Base-by-base conservation (phyloP, 495 filamentous ascomycete species). In the Tuber calosporum region DNA sequence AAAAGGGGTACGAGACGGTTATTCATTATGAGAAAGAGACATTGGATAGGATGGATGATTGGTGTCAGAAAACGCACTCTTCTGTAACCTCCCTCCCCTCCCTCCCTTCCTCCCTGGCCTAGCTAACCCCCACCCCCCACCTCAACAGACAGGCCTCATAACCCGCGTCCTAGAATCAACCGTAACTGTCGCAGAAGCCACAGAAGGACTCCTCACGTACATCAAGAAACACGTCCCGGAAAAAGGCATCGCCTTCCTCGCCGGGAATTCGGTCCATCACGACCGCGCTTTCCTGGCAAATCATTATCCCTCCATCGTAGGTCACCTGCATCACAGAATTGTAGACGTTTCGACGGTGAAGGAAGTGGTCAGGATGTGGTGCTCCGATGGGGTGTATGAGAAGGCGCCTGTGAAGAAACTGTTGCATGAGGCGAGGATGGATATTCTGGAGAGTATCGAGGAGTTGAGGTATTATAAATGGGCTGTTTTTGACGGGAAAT, bases 401-500 rank as follows among this genome's bases (percentile, higher is more conserved):
- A 82, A 83, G 58, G 88, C 87, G 22, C 95, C 95, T 4, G 80
- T 77, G 69, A 99, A 99, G 84, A 86, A 87, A 75, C 86, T 85
- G 67, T 83, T 92, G 26, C 95, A 99, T 85, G 86, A 94, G 82
- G 95, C 95, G 0, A 87, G 87, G 74, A 88, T 90, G 74, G 95
- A 99, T 84, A 97, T 99, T 79, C 82, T 97, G 48, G 95, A 99
- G 83, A 97, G 94, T 82, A 97, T 99, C 75, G 89, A 87, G 70
- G 95, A 99, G 83, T 93, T 94, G 77, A 87, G 84, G 74, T 97
- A 91, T 82, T 99, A 96, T 82, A 88, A 87, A 79, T 81, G 87
- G 39, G 83, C 80, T 8, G 85, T 93, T 67, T 94, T 94, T 78
- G 82, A 85, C 71, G 77, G 69, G 19, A 79, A 75, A 40, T 79